Conservation (phyloP, 768 basidiomycete genomes). For the Daedaleopsis nitida region DNA sequence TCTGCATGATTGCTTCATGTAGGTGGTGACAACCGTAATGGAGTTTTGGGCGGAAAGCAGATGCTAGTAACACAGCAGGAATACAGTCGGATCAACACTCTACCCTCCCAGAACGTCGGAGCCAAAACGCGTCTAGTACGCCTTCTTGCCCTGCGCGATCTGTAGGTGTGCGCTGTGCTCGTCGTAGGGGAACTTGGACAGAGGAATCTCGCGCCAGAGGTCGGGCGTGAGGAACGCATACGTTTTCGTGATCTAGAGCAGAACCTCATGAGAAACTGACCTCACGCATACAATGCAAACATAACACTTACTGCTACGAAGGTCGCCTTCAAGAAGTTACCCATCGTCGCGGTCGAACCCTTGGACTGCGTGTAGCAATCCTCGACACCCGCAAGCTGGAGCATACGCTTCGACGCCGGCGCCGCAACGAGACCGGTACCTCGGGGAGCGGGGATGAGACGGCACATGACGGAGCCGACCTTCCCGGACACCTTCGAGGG, state of each 20-base stretch:
- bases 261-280: neutral
- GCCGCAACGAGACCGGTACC: conserved; percentile 99
- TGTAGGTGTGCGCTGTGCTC: conserved; percentile 94
- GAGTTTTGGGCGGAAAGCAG: conserved; percentile 17
- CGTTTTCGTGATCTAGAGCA: conserved; percentile 87
- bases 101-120: conserved; percentile 10
- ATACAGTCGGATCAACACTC: conserved; percentile 18
- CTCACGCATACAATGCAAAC: neutral
- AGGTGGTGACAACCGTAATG: conserved; percentile 14
- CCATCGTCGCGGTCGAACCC: conserved; percentile 98
- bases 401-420: conserved; percentile 92
- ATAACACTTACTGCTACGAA: conserved; percentile 72
- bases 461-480: conserved; percentile 99
- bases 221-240: conserved; percentile 98
- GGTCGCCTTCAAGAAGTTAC: conserved; percentile 98
- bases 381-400: conserved; percentile 97
- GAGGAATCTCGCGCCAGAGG: conserved; percentile 93
- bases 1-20: conserved; percentile 14
- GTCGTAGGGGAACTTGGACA: conserved; percentile 90
- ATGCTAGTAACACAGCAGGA: conserved; percentile 18
- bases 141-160: conserved; percentile 77
- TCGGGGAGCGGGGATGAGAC: conserved; percentile 96
- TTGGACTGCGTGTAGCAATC: conserved; percentile 98
- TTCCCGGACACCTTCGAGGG: conserved; percentile 98
- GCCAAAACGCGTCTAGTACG: conserved; percentile 44